These are phyloP conservation scores for Phytophthora hybrid DNA, from an alignment of 352 stramenopile genomes.

Conservation along the genomic window DNA sequence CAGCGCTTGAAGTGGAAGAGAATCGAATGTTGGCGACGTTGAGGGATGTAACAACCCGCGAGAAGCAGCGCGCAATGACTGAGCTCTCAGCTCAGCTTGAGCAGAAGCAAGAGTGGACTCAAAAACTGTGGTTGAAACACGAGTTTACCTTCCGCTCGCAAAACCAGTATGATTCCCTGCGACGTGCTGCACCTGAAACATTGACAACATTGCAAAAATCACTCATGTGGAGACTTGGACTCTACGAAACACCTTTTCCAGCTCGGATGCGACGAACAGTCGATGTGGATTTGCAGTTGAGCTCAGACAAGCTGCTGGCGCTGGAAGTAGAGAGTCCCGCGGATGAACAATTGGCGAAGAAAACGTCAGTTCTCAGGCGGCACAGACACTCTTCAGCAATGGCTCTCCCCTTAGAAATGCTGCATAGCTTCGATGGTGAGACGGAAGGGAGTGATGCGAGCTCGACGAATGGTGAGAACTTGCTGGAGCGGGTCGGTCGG, in stretches of 20 bases:
- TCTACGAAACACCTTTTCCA: slow-evolving; percentile 77
- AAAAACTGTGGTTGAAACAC: slow-evolving; percentile 66
- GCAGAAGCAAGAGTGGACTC: slow-evolving; percentile 57
- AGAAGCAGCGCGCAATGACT: slow-evolving; percentile 45
- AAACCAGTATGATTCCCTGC: slow-evolving; percentile 56
- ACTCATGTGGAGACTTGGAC: slow-evolving; percentile 57
- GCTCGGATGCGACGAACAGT: slow-evolving; percentile 63
- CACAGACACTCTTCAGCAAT: slow-evolving; percentile 31
- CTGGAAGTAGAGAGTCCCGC: slow-evolving; percentile 6
- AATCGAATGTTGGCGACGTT: slow-evolving; percentile 77
- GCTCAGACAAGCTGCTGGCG: slow-evolving; percentile 27
- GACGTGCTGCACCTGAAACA: slow-evolving; percentile 36
- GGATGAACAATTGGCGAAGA: background rate
- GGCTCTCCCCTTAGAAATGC: slow-evolving; percentile 50
- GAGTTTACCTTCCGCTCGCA: slow-evolving; percentile 79
- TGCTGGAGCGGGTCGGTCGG: slow-evolving; percentile 76
- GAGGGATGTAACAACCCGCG: slow-evolving; percentile 51
- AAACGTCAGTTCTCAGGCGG: background rate
- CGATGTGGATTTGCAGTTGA: slow-evolving; percentile 55
- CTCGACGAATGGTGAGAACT: slow-evolving; percentile 40
- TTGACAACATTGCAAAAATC: slow-evolving; percentile 41
- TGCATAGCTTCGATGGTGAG: slow-evolving; percentile 50
- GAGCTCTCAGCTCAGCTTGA: slow-evolving; percentile 23
- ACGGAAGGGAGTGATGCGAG: slow-evolving; percentile 30
- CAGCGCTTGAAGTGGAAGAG: slow-evolving; percentile 84